Conservation (phyloP, 208 protist genomes). For the Histomonas meleagridis region DNA sequence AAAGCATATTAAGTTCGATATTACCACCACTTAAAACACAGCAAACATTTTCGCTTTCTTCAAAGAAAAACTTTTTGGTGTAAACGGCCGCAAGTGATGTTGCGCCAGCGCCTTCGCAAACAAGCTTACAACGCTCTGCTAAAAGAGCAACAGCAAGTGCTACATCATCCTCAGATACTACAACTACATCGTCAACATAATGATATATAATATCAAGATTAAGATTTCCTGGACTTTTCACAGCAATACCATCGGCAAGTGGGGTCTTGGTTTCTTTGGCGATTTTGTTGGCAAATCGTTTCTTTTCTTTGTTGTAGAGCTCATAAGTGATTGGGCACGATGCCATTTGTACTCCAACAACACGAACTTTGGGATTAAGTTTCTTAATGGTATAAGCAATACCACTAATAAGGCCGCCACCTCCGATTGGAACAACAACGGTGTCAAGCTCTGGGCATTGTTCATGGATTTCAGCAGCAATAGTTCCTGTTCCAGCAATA, state of each 20-base stretch:
- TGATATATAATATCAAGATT: not conserved
- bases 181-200: not conserved
- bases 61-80: not conserved
- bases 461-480: slow-evolving; percentile 23
- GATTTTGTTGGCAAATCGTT: not conserved
- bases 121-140: not conserved
- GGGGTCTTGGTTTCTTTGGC: not conserved
- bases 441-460: not conserved
- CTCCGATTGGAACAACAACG: not conserved
- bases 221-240: not conserved
- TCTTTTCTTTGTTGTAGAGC: not conserved
- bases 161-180: not conserved
- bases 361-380: not conserved
- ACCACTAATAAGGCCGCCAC: slow-evolving; percentile 8
- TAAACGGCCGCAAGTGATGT: not conserved
- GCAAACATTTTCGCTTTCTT: not conserved
- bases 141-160: not conserved
- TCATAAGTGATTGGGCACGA: not conserved
- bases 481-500: slow-evolving; percentile 66
- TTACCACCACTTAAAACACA: not conserved
- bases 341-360: slow-evolving; percentile 3
- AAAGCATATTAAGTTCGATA: not conserved
- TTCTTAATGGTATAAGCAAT: not conserved
- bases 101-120: not conserved
- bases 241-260: not conserved